These are phyloP conservation scores for Symbiotaphrina buchneri DNA, from an alignment of 495 filamentous ascomycete genomes.

Conservation along the genomic window DNA sequence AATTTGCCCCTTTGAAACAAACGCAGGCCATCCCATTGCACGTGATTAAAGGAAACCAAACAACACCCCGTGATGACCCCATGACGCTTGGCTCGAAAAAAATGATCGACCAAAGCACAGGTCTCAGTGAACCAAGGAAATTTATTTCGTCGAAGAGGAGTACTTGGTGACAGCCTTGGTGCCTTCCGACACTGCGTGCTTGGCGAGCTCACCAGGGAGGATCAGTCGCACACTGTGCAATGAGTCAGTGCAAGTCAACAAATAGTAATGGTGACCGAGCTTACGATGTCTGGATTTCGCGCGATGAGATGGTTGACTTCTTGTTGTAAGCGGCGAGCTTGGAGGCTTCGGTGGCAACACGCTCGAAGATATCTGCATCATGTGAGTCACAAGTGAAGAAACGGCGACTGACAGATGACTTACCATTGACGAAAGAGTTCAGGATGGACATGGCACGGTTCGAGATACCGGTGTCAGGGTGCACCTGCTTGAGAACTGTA, in stretches of 20 bases:
- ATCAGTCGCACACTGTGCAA: conserved; percentile 60
- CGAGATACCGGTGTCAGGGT: conserved; percentile 99
- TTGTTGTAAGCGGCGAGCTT: conserved; percentile 99
- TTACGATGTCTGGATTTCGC: conserved; percentile 96
- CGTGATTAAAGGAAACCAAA: not conserved
- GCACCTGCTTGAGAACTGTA: conserved; percentile 96
- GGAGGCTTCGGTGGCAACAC: conserved; percentile 93
- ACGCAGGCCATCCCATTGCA: conserved; percentile 1
- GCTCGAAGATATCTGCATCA: conserved; percentile 90
- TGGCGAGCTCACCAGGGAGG: conserved; percentile 93
- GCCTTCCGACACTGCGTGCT: conserved; percentile 98
- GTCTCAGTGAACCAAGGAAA: not conserved
- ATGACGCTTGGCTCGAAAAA: too few species aligned
- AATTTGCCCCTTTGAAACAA: not conserved
- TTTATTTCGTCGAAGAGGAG: conserved; percentile 97
- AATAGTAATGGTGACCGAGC: conserved; percentile 9
- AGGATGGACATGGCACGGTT: conserved; percentile 99
- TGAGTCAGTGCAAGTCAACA: not conserved
- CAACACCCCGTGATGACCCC: not conserved
- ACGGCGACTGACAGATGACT: conserved; percentile 12
- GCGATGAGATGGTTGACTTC: conserved; percentile 98
- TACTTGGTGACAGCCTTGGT: conserved; percentile 99
- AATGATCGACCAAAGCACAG: not conserved
- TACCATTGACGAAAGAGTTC: conserved; percentile 99
- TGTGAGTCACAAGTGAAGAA: conserved; percentile 7